phyloP scores from a whole-genome alignment of 1,284 basidiomycete species.

The Ceratobasidium sp. region DNA sequence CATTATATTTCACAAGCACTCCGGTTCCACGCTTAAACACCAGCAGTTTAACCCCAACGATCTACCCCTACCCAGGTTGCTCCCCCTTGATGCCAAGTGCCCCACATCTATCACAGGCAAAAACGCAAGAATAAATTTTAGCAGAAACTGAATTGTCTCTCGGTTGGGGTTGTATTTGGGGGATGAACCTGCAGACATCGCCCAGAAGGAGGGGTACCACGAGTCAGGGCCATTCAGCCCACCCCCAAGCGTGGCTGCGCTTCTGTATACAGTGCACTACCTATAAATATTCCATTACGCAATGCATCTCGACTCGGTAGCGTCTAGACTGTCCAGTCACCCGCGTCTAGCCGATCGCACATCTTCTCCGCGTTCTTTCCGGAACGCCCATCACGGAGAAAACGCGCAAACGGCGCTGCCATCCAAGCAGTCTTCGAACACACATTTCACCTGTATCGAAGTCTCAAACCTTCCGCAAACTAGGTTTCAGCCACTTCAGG shows the following conservation, averaged over 20 bases:
- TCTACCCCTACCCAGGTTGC: no score
- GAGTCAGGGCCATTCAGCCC: neutral
- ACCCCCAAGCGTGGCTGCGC: neutral
- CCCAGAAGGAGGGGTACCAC: no score
- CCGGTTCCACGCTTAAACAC: no score
- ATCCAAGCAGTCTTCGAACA: neutral
- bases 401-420: neutral
- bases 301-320: constrained; percentile 6
- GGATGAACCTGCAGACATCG: no score
- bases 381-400: neutral
- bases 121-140: no score
- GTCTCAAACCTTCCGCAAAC: constrained; percentile 3
- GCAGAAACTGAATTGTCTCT: no score
- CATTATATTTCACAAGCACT: no score
- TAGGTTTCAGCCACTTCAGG: constrained; percentile 3
- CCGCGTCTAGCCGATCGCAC: neutral
- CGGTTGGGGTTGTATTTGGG: no score
- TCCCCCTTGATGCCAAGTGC: no score
- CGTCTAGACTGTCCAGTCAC: neutral
- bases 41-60: no score
- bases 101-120: no score
- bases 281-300: neutral
- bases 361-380: neutral
- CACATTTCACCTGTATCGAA: constrained; percentile 7
- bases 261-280: neutral